Evolutionary conservation across 225 moss, liverwort and hornwort species (phyloP).

Genomic region (Physcomitrellopsis africana): DNA sequence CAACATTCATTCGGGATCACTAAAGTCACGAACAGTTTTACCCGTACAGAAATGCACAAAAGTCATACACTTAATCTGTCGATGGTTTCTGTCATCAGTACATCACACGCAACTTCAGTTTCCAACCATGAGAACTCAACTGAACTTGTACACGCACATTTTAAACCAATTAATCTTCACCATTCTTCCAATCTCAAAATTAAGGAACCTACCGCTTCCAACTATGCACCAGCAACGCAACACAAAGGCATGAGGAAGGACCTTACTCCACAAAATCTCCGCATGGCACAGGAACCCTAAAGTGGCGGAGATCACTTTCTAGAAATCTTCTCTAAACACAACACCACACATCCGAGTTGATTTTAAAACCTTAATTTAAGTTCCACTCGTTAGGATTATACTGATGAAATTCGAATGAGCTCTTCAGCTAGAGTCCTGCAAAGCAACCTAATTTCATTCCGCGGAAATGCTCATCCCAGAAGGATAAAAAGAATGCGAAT

Average conservation of each 20-base stretch:
- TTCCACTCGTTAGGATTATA: too few species aligned
- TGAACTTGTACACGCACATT: neutral
- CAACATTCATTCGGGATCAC: constrained; percentile 18
- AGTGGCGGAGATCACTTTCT: too few species aligned
- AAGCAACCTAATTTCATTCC: too few species aligned
- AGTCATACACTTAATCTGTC: neutral
- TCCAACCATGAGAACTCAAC: neutral
- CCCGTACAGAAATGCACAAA: neutral
- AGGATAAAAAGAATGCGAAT: too few species aligned
- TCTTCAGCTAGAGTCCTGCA: too few species aligned
- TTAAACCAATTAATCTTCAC: neutral
- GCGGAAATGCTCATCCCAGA: too few species aligned
- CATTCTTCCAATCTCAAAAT: neutral
- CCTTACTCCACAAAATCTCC: neutral
- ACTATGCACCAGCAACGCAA: neutral
- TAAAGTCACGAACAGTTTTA: constrained; percentile 14
- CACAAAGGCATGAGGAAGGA: neutral
- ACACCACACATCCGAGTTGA: too few species aligned
- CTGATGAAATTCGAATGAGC: too few species aligned
- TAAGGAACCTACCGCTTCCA: neutral
- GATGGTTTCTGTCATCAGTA: neutral
- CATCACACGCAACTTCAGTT: neutral
- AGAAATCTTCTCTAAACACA: too few species aligned
- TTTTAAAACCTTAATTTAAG: too few species aligned
- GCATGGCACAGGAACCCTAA: neutral